Percentiles rank a stretch among this genome's conserved stretches.
Evolutionary conservation across 2,329 filamentous ascomycete genomes (phyloP).

Genomic region (Shiraia sp.): DNA sequence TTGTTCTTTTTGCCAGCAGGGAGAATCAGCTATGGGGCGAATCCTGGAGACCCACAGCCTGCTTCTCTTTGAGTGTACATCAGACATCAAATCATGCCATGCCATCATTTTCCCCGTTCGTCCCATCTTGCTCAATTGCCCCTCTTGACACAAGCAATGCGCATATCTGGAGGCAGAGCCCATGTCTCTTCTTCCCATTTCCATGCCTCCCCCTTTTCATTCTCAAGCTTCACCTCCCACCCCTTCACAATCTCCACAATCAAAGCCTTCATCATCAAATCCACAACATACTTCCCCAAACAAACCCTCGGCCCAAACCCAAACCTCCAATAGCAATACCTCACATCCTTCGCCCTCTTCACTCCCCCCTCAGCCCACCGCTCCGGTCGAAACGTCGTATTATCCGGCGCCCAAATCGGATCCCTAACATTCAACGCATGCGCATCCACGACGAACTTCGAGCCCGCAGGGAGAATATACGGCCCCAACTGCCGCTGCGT

Average conservation of each 20-base stretch:
- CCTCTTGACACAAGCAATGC: constrained; percentile 7
- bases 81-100: neutral
- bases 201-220: constrained; percentile 5
- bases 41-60: constrained; percentile 51
- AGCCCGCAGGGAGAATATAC: constrained; percentile 32
- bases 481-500: constrained; percentile 27
- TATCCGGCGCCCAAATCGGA: constrained; percentile 47
- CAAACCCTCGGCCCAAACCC: constrained; percentile 52
- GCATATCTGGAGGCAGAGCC: constrained; percentile 3
- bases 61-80: constrained; percentile 3
- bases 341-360: constrained; percentile 16
- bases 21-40: constrained; percentile 55
- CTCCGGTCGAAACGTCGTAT: constrained; percentile 38
- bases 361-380: constrained; percentile 28
- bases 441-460: constrained; percentile 51
- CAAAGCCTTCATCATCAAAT: constrained; percentile 23
- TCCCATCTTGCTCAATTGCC: neutral
- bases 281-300: constrained; percentile 49
- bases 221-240: constrained; percentile 6
- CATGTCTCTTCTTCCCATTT: constrained; percentile 6
- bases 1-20: constrained; percentile 62
- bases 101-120: neutral
- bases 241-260: constrained; percentile 9
- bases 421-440: constrained; percentile 50
- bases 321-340: constrained; percentile 52